phyloP scores from a whole-genome alignment of 2,329 filamentous ascomycete species.

The Colletotrichum abscissum region DNA sequence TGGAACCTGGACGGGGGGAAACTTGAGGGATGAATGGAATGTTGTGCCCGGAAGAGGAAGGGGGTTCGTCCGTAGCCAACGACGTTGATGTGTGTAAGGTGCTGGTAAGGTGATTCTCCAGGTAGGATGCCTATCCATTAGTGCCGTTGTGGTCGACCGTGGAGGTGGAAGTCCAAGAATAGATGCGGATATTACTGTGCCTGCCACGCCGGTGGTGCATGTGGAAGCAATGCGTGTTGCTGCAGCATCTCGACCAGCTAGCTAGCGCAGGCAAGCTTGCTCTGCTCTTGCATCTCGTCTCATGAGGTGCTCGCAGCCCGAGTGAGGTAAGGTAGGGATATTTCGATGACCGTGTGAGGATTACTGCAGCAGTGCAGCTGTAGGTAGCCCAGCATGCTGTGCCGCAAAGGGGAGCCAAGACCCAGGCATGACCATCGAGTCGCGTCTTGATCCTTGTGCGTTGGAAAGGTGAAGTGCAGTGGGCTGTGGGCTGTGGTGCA shows the following conservation, averaged over 20 bases:
- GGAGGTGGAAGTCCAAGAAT: background rate
- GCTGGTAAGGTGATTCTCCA: background rate
- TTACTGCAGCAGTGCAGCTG: background rate
- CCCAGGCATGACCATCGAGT: background rate
- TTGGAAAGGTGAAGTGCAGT: background rate
- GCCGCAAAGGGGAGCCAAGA: background rate
- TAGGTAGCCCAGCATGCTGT: background rate
- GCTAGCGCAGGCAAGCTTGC: background rate
- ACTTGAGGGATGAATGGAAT: background rate
- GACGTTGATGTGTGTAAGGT: background rate
- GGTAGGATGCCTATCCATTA: background rate
- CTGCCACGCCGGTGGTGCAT: background rate
- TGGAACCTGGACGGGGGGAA: background rate
- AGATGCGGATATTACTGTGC: background rate
- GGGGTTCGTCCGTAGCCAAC: background rate
- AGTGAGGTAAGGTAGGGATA: background rate
- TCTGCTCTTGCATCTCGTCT: background rate
- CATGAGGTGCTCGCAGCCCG: background rate
- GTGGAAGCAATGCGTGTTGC: background rate
- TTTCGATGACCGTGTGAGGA: background rate
- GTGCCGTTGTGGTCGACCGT: background rate
- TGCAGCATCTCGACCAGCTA: background rate
- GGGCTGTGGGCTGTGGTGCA: background rate
- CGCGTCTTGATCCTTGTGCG: background rate
- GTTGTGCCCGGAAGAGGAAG: slow-evolving; percentile 14